phyloP scores from a whole-genome alignment of 2,329 filamentous ascomycete genomes.

The Cytospora piceae region DNA sequence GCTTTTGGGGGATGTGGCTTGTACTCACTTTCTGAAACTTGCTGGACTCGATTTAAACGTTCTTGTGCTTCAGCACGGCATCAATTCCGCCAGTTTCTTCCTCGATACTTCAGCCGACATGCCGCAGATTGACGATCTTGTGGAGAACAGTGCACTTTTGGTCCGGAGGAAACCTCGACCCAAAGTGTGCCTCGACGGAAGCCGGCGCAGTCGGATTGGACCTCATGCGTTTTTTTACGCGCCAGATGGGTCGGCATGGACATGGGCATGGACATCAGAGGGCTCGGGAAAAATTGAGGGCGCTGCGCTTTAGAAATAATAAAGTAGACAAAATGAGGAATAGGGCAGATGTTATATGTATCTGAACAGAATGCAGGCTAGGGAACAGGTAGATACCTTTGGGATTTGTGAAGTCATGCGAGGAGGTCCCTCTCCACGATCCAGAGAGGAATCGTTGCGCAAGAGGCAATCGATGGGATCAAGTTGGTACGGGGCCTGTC shows the following conservation, averaged over 20 bases:
- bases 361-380: background rate
- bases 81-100: background rate
- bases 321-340: slow-evolving; percentile 3
- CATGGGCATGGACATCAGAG: background rate
- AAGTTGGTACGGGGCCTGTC: slow-evolving; percentile 36
- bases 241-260: background rate
- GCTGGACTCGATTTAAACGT: slow-evolving; percentile 5
- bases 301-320: background rate
- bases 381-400: slow-evolving; percentile 43
- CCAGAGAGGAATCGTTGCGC: slow-evolving; percentile 41
- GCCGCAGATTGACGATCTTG: background rate
- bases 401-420: slow-evolving; percentile 52
- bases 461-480: slow-evolving; percentile 35
- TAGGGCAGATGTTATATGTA: slow-evolving; percentile 19
- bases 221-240: background rate
- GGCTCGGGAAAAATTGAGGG: background rate
- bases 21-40: slow-evolving; percentile 26
- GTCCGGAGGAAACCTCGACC: background rate
- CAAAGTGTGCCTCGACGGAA: slow-evolving; percentile 2
- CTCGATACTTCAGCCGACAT: slow-evolving; percentile 8
- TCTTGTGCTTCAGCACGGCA: slow-evolving; percentile 12
- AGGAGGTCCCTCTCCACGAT: slow-evolving; percentile 43
- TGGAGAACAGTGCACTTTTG: background rate
- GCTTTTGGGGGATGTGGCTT: slow-evolving; percentile 7
- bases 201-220: background rate